Evolutionary conservation across 371 early-diverging fungal genomes (phyloP).

Genomic region (Mucor racemosus): DNA sequence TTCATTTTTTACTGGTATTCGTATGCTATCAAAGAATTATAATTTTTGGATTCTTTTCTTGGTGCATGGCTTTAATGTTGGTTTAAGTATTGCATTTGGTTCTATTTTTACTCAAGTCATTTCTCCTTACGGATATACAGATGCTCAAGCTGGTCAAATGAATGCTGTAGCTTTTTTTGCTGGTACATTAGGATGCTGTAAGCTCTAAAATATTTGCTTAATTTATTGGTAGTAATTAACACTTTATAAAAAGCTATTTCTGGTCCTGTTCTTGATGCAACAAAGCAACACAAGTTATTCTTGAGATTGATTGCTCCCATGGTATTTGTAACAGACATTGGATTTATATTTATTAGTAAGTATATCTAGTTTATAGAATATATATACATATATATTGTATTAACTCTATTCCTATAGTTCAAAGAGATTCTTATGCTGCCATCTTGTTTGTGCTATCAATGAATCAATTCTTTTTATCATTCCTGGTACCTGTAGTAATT

Average conservation of each 20-base stretch:
- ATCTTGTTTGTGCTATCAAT: slow-evolving; percentile 51
- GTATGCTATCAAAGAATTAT: slow-evolving; percentile 36
- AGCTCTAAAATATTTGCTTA: slow-evolving; percentile 1
- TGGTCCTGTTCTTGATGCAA: slow-evolving; percentile 57
- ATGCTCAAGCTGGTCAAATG: slow-evolving; percentile 50
- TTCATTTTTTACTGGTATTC: slow-evolving; percentile 47
- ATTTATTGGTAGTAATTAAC: background rate
- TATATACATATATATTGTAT: background rate
- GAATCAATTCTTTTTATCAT: slow-evolving; percentile 55
- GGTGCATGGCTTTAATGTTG: slow-evolving; percentile 52
- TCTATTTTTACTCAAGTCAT: slow-evolving; percentile 52
- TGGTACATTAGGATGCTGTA: slow-evolving; percentile 48
- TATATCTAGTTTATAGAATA: background rate
- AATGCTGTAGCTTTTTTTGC: slow-evolving; percentile 44
- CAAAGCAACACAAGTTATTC: slow-evolving; percentile 55
- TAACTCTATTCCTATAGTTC: slow-evolving; percentile 27
- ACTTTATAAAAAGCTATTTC: slow-evolving; percentile 35
- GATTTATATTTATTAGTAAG: slow-evolving; percentile 51
- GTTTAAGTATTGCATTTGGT: slow-evolving; percentile 55
- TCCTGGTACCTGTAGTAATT: slow-evolving; percentile 56
- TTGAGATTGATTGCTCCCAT: slow-evolving; percentile 53
- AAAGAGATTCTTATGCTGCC: slow-evolving; percentile 44
- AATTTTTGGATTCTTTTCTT: slow-evolving; percentile 51
- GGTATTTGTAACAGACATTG: slow-evolving; percentile 50
- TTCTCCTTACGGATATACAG: slow-evolving; percentile 60